These are phyloP conservation scores for Grigorovia yakushimaensis DNA, from an alignment of 805 yeast genomes.

Conservation along the genomic window DNA sequence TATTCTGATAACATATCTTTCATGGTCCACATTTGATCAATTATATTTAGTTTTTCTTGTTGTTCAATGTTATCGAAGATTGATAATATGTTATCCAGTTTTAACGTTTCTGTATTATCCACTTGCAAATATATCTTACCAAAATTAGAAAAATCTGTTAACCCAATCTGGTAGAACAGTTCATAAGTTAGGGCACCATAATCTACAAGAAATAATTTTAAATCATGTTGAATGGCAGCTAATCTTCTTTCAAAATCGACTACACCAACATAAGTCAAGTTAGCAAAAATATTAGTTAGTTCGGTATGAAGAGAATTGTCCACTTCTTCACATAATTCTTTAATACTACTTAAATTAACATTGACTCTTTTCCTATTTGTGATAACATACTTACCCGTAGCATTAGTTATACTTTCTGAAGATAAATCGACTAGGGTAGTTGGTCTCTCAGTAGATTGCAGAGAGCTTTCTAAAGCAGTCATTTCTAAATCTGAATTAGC, in stretches of 20 bases:
- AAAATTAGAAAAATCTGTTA: constrained; percentile 72
- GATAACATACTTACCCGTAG: constrained; percentile 7
- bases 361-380: constrained; percentile 26
- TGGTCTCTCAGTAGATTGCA: too few relatives aligned
- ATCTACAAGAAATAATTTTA: constrained; percentile 67
- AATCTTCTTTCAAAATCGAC: constrained; percentile 64
- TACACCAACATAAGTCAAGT: constrained; percentile 69
- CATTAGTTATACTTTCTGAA: background rate
- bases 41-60: constrained; percentile 18
- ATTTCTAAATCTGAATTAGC: background rate
- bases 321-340: constrained; percentile 43
- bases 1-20: constrained; percentile 75
- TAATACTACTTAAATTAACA: constrained; percentile 50
- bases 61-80: constrained; percentile 13
- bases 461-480: background rate
- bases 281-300: constrained; percentile 57
- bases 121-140: constrained; percentile 44
- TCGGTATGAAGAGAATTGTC: constrained; percentile 38
- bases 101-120: constrained; percentile 6
- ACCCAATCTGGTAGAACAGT: constrained; percentile 70
- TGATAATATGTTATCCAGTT: constrained; percentile 11
- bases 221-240: constrained; percentile 78
- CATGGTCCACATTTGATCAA: constrained; percentile 37
- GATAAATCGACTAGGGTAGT: too few relatives aligned
- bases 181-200: constrained; percentile 61